Percentiles rank a stretch among this genome's conserved stretches.
Evolutionary conservation across 345 rosid species (phyloP).

Genomic region (Raphanus raphanistrum): DNA sequence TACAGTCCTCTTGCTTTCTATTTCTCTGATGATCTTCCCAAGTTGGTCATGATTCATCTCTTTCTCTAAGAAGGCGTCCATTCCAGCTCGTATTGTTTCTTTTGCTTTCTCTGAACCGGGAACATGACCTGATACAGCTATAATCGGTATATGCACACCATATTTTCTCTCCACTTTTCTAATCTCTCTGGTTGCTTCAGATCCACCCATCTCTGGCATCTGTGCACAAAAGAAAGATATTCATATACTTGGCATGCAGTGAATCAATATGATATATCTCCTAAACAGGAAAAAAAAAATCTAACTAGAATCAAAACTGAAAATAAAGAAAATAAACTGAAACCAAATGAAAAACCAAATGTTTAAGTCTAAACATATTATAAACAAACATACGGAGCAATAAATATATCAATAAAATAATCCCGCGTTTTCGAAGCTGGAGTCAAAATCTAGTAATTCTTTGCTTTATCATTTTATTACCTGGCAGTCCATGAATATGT

Average conservation of each 20-base stretch:
- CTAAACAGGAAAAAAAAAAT: no score
- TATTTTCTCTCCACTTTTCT: constrained; percentile 54
- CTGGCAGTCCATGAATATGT: constrained; percentile 85
- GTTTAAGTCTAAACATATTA: no score
- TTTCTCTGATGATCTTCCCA: constrained; percentile 24
- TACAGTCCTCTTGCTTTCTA: constrained; percentile 5
- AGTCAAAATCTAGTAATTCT: no score
- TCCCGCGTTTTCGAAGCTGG: no score
- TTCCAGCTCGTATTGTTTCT: constrained; percentile 45
- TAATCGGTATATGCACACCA: constrained; percentile 38
- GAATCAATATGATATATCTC: background rate
- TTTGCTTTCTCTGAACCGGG: constrained; percentile 37
- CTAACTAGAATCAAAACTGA: no score
- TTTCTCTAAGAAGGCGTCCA: constrained; percentile 46
- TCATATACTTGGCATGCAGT: background rate
- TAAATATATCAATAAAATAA: no score
- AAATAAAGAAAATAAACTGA: no score
- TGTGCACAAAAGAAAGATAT: constrained; percentile 12
- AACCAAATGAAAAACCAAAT: no score
- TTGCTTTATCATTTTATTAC: constrained; percentile 30
- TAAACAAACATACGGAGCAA: no score
- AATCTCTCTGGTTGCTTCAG: constrained; percentile 61
- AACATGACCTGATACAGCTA: constrained; percentile 45
- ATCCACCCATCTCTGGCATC: constrained; percentile 84
- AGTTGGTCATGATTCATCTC: background rate